A percentile compares a stretch with the other conserved stretches of the same genome.
Evolutionary conservation across 306 rosid genomes (phyloP).

Genomic region (Rosa persica): DNA sequence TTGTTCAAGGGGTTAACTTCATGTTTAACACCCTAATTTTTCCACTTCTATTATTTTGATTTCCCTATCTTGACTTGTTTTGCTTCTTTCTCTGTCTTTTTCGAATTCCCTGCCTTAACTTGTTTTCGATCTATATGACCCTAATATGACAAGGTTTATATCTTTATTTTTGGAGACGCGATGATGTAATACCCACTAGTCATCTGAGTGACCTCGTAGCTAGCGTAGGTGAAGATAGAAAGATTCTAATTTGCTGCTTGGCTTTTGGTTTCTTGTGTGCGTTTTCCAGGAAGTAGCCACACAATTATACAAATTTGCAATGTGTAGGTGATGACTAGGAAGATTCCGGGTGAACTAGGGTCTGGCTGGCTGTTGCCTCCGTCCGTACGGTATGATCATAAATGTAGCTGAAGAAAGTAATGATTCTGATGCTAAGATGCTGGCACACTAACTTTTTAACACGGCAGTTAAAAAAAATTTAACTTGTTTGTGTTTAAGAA

Average conservation of each 20-base stretch:
- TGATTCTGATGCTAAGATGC: too few species aligned
- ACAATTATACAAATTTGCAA: neutral
- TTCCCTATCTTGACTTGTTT: neutral
- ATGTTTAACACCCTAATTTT: neutral
- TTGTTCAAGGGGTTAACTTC: neutral
- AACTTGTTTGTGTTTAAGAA: too few species aligned
- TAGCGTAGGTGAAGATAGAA: neutral
- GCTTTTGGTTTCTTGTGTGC: neutral
- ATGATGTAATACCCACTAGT: neutral
- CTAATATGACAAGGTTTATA: neutral
- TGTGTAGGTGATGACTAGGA: neutral
- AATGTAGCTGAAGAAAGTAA: too few species aligned
- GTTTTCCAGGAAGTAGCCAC: neutral
- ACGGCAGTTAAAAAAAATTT: neutral
- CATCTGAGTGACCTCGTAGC: neutral
- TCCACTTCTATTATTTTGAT: too few species aligned
- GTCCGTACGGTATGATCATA: too few species aligned
- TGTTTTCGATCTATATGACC: neutral
- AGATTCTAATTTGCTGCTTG: neutral
- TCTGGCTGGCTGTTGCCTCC: too few species aligned
- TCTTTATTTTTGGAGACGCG: neutral
- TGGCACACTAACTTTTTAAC: too few species aligned
- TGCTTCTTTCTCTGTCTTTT: neutral
- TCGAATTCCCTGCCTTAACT: neutral
- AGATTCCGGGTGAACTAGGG: too few species aligned